phyloP scores from a whole-genome alignment of 1,284 basidiomycete genomes.

The Moesziomyces antarcticus region DNA sequence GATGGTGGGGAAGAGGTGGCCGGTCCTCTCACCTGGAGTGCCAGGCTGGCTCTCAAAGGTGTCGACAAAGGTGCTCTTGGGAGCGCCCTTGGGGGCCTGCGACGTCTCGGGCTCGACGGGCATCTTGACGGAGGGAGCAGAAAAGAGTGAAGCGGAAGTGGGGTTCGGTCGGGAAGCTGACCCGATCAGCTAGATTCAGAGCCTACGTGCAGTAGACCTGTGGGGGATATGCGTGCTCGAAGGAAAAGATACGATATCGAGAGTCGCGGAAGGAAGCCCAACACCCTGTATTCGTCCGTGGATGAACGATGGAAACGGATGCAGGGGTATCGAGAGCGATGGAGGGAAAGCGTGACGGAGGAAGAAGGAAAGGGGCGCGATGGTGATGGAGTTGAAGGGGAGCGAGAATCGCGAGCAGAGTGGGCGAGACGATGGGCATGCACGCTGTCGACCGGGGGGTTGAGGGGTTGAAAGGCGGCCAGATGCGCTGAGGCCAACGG shows the following conservation, averaged over 20 bases:
- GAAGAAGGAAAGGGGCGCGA: background rate
- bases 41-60: slow-evolving; percentile 61
- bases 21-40: slow-evolving; percentile 58
- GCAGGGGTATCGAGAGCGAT: slow-evolving; percentile 5
- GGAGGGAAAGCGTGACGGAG: slow-evolving; percentile 11
- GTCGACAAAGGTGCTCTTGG: slow-evolving; percentile 59
- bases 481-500: background rate
- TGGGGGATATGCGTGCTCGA: background rate
- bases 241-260: background rate
- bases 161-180: background rate
- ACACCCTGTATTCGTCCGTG: slow-evolving; percentile 17
- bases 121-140: slow-evolving; percentile 22
- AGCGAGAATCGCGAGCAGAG: slow-evolving; percentile 2
- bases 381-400: background rate
- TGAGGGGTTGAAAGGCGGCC: background rate
- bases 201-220: background rate
- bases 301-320: slow-evolving; percentile 8
- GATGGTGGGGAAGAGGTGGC: slow-evolving; percentile 62
- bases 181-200: background rate
- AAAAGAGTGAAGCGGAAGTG: background rate
- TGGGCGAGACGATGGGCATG: background rate
- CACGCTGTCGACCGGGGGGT: slow-evolving; percentile 1
- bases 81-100: slow-evolving; percentile 49
- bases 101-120: slow-evolving; percentile 45
- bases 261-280: slow-evolving; percentile 6